Percentiles rank a stretch among this genome's conserved stretches.
Evolutionary conservation across 2,329 filamentous ascomycete species (phyloP).

Genomic region (Aspergillus thermomutatus): DNA sequence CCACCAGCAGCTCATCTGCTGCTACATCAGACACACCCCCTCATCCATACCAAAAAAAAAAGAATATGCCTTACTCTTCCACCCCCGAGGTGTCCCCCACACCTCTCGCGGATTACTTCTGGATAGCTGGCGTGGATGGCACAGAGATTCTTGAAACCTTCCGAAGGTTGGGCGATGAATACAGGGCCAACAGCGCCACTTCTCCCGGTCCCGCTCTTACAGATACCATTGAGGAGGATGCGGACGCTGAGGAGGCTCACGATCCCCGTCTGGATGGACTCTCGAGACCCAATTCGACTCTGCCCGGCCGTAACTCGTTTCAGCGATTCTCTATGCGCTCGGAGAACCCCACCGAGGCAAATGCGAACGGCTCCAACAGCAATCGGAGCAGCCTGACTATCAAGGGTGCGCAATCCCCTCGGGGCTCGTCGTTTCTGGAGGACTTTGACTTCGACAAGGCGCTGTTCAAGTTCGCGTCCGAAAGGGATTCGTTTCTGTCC

Average conservation of each 20-base stretch:
- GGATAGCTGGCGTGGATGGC: slow-evolving; percentile 54
- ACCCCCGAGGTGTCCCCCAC: slow-evolving; percentile 44
- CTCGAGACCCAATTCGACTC: slow-evolving; percentile 40
- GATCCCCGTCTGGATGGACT: slow-evolving; percentile 25
- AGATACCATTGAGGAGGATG: slow-evolving; percentile 61
- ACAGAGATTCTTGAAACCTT: slow-evolving; percentile 45
- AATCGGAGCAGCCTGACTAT: slow-evolving; percentile 65
- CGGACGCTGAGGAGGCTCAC: slow-evolving; percentile 52
- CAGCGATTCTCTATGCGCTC: slow-evolving; percentile 49
- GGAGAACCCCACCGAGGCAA: slow-evolving; percentile 39
- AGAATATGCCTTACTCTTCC: slow-evolving; percentile 31
- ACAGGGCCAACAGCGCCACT: slow-evolving; percentile 35
- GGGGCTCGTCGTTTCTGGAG: slow-evolving; percentile 44
- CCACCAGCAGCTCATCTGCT: not conserved
- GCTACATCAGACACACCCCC: slow-evolving; percentile 15
- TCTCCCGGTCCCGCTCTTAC: slow-evolving; percentile 42
- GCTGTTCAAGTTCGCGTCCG: slow-evolving; percentile 89
- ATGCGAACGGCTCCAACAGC: slow-evolving; percentile 51
- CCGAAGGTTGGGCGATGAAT: slow-evolving; percentile 40
- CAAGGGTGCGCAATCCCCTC: slow-evolving; percentile 38
- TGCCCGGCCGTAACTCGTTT: slow-evolving; percentile 36
- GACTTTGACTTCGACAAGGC: slow-evolving; percentile 95
- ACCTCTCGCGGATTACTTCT: slow-evolving; percentile 65
- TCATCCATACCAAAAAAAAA: slow-evolving; percentile 13
- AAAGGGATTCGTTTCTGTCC: slow-evolving; percentile 88